Conservation (phyloP, 2,329 filamentous ascomycete species). For the Diaporthe sp. region DNA sequence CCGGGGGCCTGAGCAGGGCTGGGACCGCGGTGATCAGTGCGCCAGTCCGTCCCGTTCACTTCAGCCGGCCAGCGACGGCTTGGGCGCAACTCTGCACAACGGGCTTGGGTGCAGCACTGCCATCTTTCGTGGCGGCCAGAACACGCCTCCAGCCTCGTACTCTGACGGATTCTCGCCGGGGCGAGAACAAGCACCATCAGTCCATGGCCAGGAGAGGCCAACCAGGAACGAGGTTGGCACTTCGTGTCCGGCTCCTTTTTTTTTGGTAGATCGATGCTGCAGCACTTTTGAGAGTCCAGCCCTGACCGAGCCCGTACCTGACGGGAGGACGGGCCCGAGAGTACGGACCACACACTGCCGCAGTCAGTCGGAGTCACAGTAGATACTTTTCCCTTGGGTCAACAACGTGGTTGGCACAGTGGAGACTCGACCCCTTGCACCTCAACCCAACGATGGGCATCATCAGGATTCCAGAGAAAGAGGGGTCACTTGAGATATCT, state of each 20-base stretch:
- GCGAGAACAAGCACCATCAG: background rate
- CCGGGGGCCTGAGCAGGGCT: background rate
- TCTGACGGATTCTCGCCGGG: background rate
- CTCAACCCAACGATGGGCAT: background rate
- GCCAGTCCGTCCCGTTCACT: slow-evolving; percentile 5
- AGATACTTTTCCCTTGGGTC: background rate
- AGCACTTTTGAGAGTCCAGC: background rate
- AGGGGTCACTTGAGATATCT: slow-evolving; percentile 30
- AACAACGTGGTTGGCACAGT: slow-evolving; percentile 13
- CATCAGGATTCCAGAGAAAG: background rate
- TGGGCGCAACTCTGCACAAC: background rate
- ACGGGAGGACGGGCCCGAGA: slow-evolving; percentile 1
- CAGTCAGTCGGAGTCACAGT: background rate
- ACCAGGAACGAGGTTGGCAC: background rate
- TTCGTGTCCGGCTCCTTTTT: background rate
- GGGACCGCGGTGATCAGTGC: slow-evolving; percentile 20
- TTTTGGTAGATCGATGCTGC: background rate
- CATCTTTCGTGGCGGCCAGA: slow-evolving; percentile 8
- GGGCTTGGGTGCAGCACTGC: background rate
- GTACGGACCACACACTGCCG: slow-evolving; percentile 19
- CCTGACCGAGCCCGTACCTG: background rate
- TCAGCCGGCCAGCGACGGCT: slow-evolving; percentile 10
- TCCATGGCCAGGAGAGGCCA: background rate
- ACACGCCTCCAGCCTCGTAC: slow-evolving; percentile 24
- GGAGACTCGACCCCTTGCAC: background rate